These are phyloP conservation scores for Diaporthe citri DNA, from an alignment of 2,329 filamentous ascomycete species.

Conservation along the genomic window DNA sequence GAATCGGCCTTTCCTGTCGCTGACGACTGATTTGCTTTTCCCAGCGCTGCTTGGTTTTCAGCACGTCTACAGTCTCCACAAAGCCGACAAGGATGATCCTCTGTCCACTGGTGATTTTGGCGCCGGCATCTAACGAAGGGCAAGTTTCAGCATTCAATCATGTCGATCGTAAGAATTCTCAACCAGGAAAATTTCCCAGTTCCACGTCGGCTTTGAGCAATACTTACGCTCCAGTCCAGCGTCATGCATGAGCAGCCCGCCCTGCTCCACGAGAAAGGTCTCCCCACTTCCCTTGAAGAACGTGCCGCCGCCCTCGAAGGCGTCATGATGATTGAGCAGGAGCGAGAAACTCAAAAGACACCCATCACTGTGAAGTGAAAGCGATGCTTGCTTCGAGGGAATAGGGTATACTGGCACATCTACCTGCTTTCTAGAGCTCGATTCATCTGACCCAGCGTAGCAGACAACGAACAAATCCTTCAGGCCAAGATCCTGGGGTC, in stretches of 20 bases:
- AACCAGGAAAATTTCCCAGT: neutral
- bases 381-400: constrained; percentile 38
- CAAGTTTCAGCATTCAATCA: neutral
- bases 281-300: constrained; percentile 36
- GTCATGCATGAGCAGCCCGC: constrained; percentile 38
- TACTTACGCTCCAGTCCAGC: constrained; percentile 39
- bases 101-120: constrained; percentile 32
- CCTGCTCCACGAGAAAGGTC: constrained; percentile 37
- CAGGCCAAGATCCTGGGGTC: constrained; percentile 31
- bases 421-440: neutral
- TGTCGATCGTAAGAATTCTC: neutral
- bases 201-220: neutral
- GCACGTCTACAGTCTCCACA: constrained; percentile 38
- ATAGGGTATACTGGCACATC: constrained; percentile 19
- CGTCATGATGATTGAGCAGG: constrained; percentile 35
- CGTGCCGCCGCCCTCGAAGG: constrained; percentile 38
- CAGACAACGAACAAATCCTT: constrained; percentile 39
- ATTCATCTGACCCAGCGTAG: constrained; percentile 3
- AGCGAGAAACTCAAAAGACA: constrained; percentile 39
- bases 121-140: constrained; percentile 33
- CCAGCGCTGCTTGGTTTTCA: constrained; percentile 37
- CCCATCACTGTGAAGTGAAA: constrained; percentile 37
- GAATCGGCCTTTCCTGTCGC: neutral
- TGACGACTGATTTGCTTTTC: constrained; percentile 12
- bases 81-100: constrained; percentile 40